Base-by-base conservation (phyloP, 1,284 basidiomycete genomes). In the Golubevia sp. region DNA sequence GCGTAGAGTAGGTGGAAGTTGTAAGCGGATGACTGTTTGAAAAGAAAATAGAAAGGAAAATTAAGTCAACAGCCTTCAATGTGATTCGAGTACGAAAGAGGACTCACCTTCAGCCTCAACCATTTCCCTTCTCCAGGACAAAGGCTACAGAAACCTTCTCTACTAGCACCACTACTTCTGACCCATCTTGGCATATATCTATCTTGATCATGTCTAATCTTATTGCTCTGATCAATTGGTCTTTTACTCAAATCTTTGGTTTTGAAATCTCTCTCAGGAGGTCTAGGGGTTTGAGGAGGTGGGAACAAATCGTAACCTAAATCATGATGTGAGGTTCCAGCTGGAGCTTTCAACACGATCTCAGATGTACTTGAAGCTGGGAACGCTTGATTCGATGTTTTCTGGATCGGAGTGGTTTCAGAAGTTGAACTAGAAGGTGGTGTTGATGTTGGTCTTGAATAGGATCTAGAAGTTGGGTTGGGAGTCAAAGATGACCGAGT, bases 101-200 rank as follows among this genome's bases (percentile, higher is more conserved):
- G 70, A 51, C 70, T 73, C 30, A 34, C 30, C 58, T 76, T 76
- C 21, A 76, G 55, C 59, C 74, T 69, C 25, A 76, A 50, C 74
- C 74, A 76, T 55, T 67, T 69, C 58, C 74, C 74, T 55, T 63
- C 59, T 54, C 73, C 70, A 34, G 30, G 30, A 56, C 74, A 76
- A 1, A 68, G 67, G 49, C 68, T 71, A 61, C 74, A 76, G 69
- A 69, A 76, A 25, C 68, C 74, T 56, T 76, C 74, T 18, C 74
- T 61, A 2, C 68, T 62, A 24, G 71, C 70, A 51, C 74, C 72
- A 3, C 65, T 63, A 27, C 72, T 69, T 18, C 74, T 67, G 18
- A 76, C 72, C 71, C 71, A 76, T 18, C 63, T 59, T 11, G 74
- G 74, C 23, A 72, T 76, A 26, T 76, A 76, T 15, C 74, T 64